Evolutionary conservation across 1,284 basidiomycete species (phyloP).

Genomic region (Athelia psychrophila): DNA sequence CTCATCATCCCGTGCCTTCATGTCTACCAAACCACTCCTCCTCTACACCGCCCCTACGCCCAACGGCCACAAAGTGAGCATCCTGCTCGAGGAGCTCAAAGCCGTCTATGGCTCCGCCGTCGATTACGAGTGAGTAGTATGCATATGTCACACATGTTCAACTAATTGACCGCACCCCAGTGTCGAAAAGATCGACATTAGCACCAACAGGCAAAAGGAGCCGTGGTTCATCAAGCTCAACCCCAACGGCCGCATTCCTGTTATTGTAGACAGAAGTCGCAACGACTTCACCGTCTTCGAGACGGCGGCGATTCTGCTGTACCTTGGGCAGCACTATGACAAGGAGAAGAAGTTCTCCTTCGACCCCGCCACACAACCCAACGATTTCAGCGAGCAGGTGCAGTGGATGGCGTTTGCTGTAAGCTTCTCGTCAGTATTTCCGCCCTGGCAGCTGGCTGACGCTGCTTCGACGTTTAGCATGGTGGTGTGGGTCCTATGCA

Average conservation of each 20-base stretch:
- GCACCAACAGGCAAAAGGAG: slow-evolving; percentile 49
- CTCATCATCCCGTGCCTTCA: background rate
- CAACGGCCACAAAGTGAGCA: slow-evolving; percentile 64
- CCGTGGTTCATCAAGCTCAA: slow-evolving; percentile 66
- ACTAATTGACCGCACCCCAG: slow-evolving; percentile 24
- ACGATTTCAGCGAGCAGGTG: slow-evolving; percentile 56
- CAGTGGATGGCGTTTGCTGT: slow-evolving; percentile 83
- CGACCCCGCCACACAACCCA: slow-evolving; percentile 37
- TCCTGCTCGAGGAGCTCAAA: slow-evolving; percentile 71
- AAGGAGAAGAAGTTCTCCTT: slow-evolving; percentile 56
- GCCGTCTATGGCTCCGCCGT: slow-evolving; percentile 45
- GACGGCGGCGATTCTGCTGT: slow-evolving; percentile 63
- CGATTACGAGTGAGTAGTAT: slow-evolving; percentile 52
- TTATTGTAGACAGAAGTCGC: slow-evolving; percentile 47
- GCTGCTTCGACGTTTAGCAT: slow-evolving; percentile 37
- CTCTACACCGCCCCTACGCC: slow-evolving; percentile 67
- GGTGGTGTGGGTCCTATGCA: slow-evolving; percentile 77
- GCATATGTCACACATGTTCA: background rate
- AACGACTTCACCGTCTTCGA: slow-evolving; percentile 65
- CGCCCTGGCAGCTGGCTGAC: slow-evolving; percentile 1
- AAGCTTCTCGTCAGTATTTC: slow-evolving; percentile 18
- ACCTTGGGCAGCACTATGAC: slow-evolving; percentile 62
- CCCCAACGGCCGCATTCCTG: slow-evolving; percentile 65
- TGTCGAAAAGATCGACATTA: slow-evolving; percentile 46
- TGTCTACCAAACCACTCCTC: slow-evolving; percentile 39